Conservation (phyloP, 192 early-diverging fungal species). For the Umbelopsis isabellina region DNA sequence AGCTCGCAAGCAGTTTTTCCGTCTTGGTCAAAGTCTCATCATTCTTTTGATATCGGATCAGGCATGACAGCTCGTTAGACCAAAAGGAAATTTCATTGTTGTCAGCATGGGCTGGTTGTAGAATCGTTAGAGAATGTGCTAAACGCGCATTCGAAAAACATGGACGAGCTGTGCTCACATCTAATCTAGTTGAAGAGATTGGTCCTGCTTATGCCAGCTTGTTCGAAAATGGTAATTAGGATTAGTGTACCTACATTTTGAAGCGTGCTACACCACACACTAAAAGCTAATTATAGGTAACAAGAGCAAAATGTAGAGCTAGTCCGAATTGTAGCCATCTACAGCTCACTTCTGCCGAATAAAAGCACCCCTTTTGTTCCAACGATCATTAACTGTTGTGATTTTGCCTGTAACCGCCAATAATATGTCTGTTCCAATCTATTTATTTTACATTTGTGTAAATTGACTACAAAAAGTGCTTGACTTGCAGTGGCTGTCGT, state of each 20-base stretch:
- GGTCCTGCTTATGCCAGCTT: slow-evolving; percentile 48
- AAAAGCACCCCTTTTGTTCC: too few relatives aligned
- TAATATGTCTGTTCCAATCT: too few relatives aligned
- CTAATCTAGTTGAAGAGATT: slow-evolving; percentile 64
- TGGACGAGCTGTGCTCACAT: slow-evolving; percentile 62
- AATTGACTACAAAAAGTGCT: slow-evolving; percentile 55
- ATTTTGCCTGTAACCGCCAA: too few relatives aligned
- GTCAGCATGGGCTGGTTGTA: slow-evolving; percentile 71
- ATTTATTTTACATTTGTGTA: too few relatives aligned
- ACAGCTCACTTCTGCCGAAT: too few relatives aligned
- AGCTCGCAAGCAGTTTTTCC: slow-evolving; percentile 3
- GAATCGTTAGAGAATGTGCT: slow-evolving; percentile 54
- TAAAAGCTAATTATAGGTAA: too few relatives aligned
- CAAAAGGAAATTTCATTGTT: slow-evolving; percentile 51
- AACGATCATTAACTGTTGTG: too few relatives aligned
- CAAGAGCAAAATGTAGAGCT: too few relatives aligned
- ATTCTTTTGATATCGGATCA: not conserved
- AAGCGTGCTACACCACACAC: too few relatives aligned
- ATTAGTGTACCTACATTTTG: not conserved
- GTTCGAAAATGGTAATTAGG: slow-evolving; percentile 42
- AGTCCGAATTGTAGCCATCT: too few relatives aligned
- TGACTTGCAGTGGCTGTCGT: slow-evolving; percentile 69
- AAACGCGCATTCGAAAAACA: slow-evolving; percentile 62
- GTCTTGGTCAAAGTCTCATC: slow-evolving; percentile 7
- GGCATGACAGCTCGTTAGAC: slow-evolving; percentile 42